Evolutionary conservation across 306 rosid genomes (phyloP), one percentile per base, ranked within the genome.

Genomic region (Echinosophora koreensis): DNA sequence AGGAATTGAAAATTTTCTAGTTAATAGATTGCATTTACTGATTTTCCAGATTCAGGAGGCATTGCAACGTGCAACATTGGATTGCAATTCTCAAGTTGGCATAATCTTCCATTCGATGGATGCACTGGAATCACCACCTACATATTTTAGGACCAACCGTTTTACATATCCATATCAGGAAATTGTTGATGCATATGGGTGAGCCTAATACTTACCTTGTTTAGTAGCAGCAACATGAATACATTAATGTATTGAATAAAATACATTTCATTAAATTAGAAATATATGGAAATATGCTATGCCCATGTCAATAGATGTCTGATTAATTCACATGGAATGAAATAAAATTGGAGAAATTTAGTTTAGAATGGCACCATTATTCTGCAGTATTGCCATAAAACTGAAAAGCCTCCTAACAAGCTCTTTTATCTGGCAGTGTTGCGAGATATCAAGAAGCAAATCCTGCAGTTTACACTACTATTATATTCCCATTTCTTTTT

Each of bases 111-210:
- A 93, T 34, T 81, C 73, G 57, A 86, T 89, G 94, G 96, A 93
- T 82, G 88, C 94, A 46, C 14, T 81, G 69, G 97, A 89, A 85
- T 90, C 94, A 65, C 97, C 97, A 55, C 97, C 97, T 38, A 93
- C 97, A 38, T 88, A 88, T 86, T 90, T 93, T 78, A 90, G 93
- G 86, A 87, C 96, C 62, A 90, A 93, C 73, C 4, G 38, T 79
- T 89, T 93, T 81, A 93, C 97, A 41, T 82, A 60, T 78, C 88
- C 96, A 47, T 93, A 86, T 81, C 97, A 93, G 82, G 96, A 93
- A 89, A 93, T 93, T 79, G 97, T 93, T 72, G 96, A 93, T 84
- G 97, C 97, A 77, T 93, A 93, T 69, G 97, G 97, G 97, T 93
- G 79, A 86, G 96, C 82, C 66, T 50, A 63, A 61, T 63, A 73